Base-by-base conservation (phyloP, 83 land plant genomes). In the Picea abies region DNA sequence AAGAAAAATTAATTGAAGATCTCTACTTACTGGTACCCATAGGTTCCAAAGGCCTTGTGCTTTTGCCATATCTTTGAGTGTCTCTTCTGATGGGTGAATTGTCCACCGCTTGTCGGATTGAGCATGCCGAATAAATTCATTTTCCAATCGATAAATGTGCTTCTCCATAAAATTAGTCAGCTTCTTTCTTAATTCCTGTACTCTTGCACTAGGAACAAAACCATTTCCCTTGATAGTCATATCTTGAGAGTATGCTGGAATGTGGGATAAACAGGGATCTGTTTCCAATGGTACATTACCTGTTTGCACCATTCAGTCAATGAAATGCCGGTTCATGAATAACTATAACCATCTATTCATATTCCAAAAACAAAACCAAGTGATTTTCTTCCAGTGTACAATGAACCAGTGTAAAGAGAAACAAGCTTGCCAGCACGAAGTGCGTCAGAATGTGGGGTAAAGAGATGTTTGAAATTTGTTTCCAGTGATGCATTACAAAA, bases 1-100 rank as follows among this genome's bases (percentile, higher is more conserved):
- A n/a, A 4, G 23, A 58, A 58, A 25, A 14, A 58, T 58, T 56
- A 58, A 22, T 20, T 17, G 60, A 65, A 78, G 35, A 25, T 15
- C 52, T 4, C 15, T 39, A 64, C 90, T 14, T 88, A 98, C 99
- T 61, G 99, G 99, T 83, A 98, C 86, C 91, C 91, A 98, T 25
- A 98, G 84, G 81, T 98, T 98, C 99, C 99, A 98, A 17, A 98
- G 91, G 68, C 99, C 99, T 85, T 88, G 90, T 64, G 82, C 84
- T 83, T 91, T 96, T 17, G 99, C 99, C 84, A 93, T 68, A 60
- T 88, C 86, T 84, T 98, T 93, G 64, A 96, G 84, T 69, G 69
- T 90, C 89, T 94, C 99, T 75, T 98, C 98, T 32, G 88, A 87
- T 26, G 99, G 99, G 82, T 96, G 99, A 77, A 98, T 80, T 25